A percentile compares a stretch with the other conserved stretches of the same genome.
Conservation (phyloP, 768 basidiomycete species). For the Termitomyces heimii region DNA sequence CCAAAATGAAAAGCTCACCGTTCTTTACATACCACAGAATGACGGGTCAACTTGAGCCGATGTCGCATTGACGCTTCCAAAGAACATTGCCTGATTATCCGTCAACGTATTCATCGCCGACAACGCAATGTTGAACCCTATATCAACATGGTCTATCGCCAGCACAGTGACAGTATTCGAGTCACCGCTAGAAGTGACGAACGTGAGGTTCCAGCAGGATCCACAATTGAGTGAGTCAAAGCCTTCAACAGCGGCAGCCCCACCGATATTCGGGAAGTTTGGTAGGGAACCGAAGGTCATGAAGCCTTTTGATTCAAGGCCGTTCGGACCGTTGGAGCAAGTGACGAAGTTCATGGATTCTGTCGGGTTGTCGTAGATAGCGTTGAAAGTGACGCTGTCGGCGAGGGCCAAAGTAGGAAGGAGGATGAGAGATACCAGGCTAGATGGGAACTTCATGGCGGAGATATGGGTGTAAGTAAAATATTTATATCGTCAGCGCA, state of each 20-base stretch:
- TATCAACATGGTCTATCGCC: not conserved
- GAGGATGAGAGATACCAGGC: conserved; percentile 13
- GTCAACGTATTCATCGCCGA: conserved; percentile 29
- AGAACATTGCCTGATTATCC: conserved; percentile 14
- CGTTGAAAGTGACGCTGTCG: conserved; percentile 26
- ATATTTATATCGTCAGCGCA: not conserved
- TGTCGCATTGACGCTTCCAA: conserved; percentile 18
- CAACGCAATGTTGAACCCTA: conserved; percentile 19
- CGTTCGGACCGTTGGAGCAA: conserved; percentile 43
- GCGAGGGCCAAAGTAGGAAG: conserved; percentile 4
- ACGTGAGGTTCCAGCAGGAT: conserved; percentile 26
- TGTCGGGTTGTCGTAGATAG: conserved; percentile 30
- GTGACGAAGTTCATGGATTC: conserved; percentile 30
- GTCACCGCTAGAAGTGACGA: conserved; percentile 19
- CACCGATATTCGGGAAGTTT: conserved; percentile 31
- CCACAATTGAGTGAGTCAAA: conserved; percentile 31
- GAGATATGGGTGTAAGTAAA: not conserved
- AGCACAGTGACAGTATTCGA: conserved; percentile 29
- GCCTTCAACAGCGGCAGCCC: conserved; percentile 34
- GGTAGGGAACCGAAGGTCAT: conserved; percentile 39
- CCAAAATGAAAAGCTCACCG: not conserved
- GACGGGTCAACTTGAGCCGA: conserved; percentile 15
- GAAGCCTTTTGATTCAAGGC: conserved; percentile 32
- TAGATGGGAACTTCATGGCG: conserved; percentile 10
- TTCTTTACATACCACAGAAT: not conserved